Evolutionary conservation across 2,329 filamentous ascomycete genomes (phyloP), one percentile per base, ranked within the genome.

Genomic region (Lasiodiplodia sp.): DNA sequence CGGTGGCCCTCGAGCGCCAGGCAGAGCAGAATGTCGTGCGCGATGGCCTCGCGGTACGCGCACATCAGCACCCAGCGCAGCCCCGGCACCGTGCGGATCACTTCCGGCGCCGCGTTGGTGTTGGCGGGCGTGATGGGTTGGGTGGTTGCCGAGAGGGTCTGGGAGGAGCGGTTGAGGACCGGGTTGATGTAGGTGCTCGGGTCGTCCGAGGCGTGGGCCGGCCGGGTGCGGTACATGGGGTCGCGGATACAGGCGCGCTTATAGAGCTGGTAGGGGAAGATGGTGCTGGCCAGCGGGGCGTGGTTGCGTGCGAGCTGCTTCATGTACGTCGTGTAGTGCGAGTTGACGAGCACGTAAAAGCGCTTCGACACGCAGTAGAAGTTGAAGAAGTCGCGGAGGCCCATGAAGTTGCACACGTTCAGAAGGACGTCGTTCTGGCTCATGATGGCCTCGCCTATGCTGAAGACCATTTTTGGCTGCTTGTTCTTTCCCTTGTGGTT

Each of bases 11-110:
- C 70, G 90, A 89, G 66, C 84, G 83, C 63, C 90, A 85, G 83
- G 87, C 92, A 51, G 77, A 83, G 71, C 90, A 83, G 23, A 83
- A 87, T 16, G 87, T 90, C 12, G 87, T 83, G 25, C 79, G 78
- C 57, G 84, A 88, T 34, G 83, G 49, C 38, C 72, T 63, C 74
- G 64, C 78, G 76, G 21, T 67, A 72, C 1, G 87, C 77, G 0
- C 93, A 83, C 86, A 95, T 89, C 68, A 87, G 83, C 7, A 93
- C 82, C 86, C 91, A 96, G 55, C 83, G 82, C 58, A 95, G 81
- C 8, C 87, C 85, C 0, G 92, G 91, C 1, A 92, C 84, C 14
- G 80, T 74, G 16, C 88, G 86, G 16, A 85, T 31, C 31, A 78
- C 76, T 2, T 23, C 28, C 4, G 28, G 44, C 18, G 44, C 2